phyloP scores from a whole-genome alignment of 768 basidiomycete genomes.

The Mycena sanguinolenta region DNA sequence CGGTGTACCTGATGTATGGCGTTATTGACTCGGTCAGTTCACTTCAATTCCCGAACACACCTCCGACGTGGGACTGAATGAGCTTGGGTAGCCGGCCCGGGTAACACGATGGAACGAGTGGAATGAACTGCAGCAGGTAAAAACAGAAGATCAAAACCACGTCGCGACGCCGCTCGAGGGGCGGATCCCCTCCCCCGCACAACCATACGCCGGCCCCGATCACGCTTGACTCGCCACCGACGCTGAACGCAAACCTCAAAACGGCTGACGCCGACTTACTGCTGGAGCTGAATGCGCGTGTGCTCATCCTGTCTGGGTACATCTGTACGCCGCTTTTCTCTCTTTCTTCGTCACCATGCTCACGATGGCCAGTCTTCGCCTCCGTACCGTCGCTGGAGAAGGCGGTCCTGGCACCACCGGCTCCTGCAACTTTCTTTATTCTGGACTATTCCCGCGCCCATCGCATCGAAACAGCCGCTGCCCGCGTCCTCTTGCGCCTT shows the following conservation, averaged over 20 bases:
- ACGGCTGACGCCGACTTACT: conserved; percentile 9
- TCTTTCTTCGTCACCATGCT: no score
- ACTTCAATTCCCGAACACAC: no score
- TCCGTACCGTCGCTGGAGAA: conserved; percentile 28
- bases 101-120: no score
- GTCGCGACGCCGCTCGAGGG: no score
- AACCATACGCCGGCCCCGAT: no score
- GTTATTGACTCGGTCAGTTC: conserved; percentile 39
- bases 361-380: conserved; percentile 20
- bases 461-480: conserved; percentile 29
- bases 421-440: not conserved
- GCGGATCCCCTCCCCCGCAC: no score
- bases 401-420: not conserved
- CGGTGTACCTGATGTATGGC: conserved; percentile 37
- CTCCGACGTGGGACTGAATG: no score
- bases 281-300: conserved; percentile 27
- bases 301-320: conserved; percentile 24
- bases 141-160: no score
- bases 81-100: no score
- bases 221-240: no score
- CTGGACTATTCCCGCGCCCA: conserved; percentile 23
- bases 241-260: no score
- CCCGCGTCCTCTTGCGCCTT: conserved; percentile 16
- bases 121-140: no score
- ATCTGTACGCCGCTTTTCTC: conserved; percentile 5